Percentiles rank a stretch among this genome's conserved stretches.
Evolutionary conservation across 2,329 filamentous ascomycete species (phyloP).

Genomic region (Colletotrichum navitas): DNA sequence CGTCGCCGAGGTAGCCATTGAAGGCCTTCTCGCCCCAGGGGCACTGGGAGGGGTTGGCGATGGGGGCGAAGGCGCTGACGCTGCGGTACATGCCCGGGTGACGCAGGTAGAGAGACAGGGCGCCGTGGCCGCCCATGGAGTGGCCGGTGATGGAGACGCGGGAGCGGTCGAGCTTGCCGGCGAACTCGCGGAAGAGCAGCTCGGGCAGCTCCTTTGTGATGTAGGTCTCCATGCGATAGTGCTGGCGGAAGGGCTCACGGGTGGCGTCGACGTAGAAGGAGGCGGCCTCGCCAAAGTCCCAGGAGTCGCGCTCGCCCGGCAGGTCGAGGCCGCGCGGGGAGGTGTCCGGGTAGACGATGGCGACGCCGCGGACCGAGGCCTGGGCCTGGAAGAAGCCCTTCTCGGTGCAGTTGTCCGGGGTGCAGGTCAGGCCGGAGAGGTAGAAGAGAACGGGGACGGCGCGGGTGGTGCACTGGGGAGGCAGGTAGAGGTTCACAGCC

Average conservation of each 20-base stretch:
- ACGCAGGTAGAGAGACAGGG: slow-evolving; percentile 90
- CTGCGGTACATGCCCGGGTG: slow-evolving; percentile 91
- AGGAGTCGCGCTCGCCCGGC: slow-evolving; percentile 86
- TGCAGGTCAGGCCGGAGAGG: slow-evolving; percentile 94
- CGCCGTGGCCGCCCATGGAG: slow-evolving; percentile 97
- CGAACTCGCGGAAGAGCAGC: slow-evolving; percentile 79
- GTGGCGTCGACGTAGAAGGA: slow-evolving; percentile 96
- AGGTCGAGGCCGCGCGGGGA: slow-evolving; percentile 87
- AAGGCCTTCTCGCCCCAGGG: slow-evolving; percentile 99
- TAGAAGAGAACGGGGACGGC: slow-evolving; percentile 89
- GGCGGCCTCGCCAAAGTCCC: slow-evolving; percentile 92
- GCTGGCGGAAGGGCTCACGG: slow-evolving; percentile 75
- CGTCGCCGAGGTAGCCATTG: slow-evolving; percentile 85
- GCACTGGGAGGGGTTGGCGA: slow-evolving; percentile 85
- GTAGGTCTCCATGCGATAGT: slow-evolving; percentile 97
- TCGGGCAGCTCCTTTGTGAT: slow-evolving; percentile 88
- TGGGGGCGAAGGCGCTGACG: slow-evolving; percentile 91
- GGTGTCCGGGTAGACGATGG: slow-evolving; percentile 95
- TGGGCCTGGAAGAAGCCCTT: slow-evolving; percentile 92
- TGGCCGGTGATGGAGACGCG: slow-evolving; percentile 91
- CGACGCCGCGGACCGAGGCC: slow-evolving; percentile 84
- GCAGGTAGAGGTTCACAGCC: slow-evolving; percentile 93
- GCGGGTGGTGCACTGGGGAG: slow-evolving; percentile 72
- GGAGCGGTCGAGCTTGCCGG: slow-evolving; percentile 73
- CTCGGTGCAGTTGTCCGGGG: slow-evolving; percentile 85